These are phyloP conservation scores for Pseudocercospora fuligena DNA, from an alignment of 2,329 filamentous ascomycete genomes.

Conservation along the genomic window DNA sequence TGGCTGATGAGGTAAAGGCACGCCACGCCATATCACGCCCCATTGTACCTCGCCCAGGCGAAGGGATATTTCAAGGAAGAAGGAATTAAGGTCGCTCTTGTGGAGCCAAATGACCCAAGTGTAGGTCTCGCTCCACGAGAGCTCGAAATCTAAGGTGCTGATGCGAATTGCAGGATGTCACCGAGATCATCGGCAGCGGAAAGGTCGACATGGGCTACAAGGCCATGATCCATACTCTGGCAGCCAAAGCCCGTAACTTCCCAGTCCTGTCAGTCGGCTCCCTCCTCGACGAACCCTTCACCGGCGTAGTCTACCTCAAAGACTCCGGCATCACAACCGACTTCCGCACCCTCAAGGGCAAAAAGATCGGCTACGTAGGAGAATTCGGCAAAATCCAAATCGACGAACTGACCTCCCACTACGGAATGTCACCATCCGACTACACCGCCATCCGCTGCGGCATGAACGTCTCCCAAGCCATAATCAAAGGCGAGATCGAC, in stretches of 20 bases:
- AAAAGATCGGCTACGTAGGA: conserved; percentile 78
- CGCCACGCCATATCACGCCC: conserved; percentile 80
- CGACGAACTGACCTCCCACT: conserved; percentile 78
- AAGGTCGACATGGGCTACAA: conserved; percentile 82
- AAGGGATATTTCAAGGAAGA: conserved; percentile 77
- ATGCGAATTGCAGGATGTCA: conserved; percentile 64
- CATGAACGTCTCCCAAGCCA: conserved; percentile 80
- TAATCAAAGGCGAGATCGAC: conserved; percentile 73
- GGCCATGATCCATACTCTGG: conserved; percentile 82
- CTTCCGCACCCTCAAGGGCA: conserved; percentile 75
- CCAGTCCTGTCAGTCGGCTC: conserved; percentile 74
- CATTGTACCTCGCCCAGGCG: conserved; percentile 75
- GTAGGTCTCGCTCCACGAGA: conserved; percentile 48
- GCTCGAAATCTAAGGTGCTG: not conserved
- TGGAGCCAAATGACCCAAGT: conserved; percentile 79
- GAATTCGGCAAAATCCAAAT: conserved; percentile 75
- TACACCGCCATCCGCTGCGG: conserved; percentile 79
- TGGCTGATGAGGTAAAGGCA: conserved; percentile 60
- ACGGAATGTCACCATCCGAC: conserved; percentile 73
- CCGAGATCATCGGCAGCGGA: conserved; percentile 76
- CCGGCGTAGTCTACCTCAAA: conserved; percentile 77
- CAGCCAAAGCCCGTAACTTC: conserved; percentile 77
- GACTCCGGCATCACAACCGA: conserved; percentile 74
- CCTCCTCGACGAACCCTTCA: conserved; percentile 79
- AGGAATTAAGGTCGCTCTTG: conserved; percentile 75